Base-by-base conservation (phyloP, 164 flowering plant genomes). In the Dillenia suffruticosa region DNA sequence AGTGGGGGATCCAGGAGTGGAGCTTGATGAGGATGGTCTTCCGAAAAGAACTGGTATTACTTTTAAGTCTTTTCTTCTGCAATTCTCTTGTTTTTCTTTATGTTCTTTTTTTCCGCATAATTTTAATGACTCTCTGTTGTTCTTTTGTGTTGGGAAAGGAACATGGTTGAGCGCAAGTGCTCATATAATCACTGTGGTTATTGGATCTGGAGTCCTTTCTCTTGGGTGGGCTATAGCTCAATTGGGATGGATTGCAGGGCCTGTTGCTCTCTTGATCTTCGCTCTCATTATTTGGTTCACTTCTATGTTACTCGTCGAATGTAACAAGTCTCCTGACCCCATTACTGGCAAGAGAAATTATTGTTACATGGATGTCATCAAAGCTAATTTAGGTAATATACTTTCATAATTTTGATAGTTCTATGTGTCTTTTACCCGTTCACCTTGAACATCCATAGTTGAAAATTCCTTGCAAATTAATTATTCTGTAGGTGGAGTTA, bases 241-340 rank as follows among this genome's bases (percentile, higher is more conserved):
- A 61, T 22, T 79, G 48, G 83, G 83, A 0, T 79, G 78, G 83
- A 26, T 79, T n/a, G 77, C 71, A 0, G 83, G 83, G 0, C 43
- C 69, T 0, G 1, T 65, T 8, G 46, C 46, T 11, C 61, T 79
- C 10, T 0, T 72, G 1, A 2, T 52, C 12, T 79, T 79, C 67
- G 58, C 76, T 2, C 2, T 76, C 51, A 58, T 79, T 48, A 74
- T 76, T 10, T 51, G 56, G 48, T 76, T 57, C 59, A 61, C 72
- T 44, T 69, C 78, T 7, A 12, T 4, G 6, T 58, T 79, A 6
- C 75, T 74, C 1, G 66, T 80, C 5, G 75, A 76, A 40, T 64
- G 76, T n/a, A 74, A 74, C 64, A 53, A 80, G 17, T 55, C 53
- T 22, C 74, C 74, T 7, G 72, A 68, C 32, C 75, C 77, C 9